These are phyloP conservation scores for Globomyces sp. DNA, from an alignment of 371 early-diverging fungal genomes.

Conservation along the genomic window DNA sequence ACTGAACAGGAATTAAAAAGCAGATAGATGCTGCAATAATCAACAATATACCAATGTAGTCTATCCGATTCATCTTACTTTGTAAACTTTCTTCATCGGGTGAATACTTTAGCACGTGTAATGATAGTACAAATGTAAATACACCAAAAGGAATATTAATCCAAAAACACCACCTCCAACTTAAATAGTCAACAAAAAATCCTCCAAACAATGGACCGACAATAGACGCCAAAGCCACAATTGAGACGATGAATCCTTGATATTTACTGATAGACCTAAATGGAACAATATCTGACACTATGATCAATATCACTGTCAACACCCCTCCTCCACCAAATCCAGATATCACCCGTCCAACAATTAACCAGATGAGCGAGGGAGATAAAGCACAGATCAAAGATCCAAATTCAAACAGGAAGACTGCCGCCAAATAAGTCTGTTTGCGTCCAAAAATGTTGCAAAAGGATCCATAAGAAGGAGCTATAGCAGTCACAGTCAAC, in stretches of 20 bases:
- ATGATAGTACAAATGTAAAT: constrained; percentile 48
- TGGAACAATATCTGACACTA: constrained; percentile 42
- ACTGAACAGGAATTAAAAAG: constrained; percentile 39
- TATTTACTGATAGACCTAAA: constrained; percentile 43
- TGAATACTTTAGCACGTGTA: constrained; percentile 45
- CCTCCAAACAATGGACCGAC: constrained; percentile 44
- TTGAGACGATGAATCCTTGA: constrained; percentile 35
- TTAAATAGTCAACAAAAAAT: constrained; percentile 33
- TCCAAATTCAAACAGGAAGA: constrained; percentile 60
- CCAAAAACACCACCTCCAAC: constrained; percentile 47
- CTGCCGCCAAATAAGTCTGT: constrained; percentile 54
- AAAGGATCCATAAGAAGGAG: constrained; percentile 57
- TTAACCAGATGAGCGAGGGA: constrained; percentile 60
- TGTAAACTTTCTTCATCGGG: constrained; percentile 5
- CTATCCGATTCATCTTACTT: constrained; percentile 64
- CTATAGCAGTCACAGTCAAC: constrained; percentile 36
- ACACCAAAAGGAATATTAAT: constrained; percentile 62
- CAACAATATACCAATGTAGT: constrained; percentile 49
- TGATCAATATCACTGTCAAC: constrained; percentile 56
- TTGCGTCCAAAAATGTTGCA: constrained; percentile 77
- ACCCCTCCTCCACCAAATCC: constrained; percentile 71
- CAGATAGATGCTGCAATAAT: constrained; percentile 20
- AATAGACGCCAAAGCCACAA: constrained; percentile 36
- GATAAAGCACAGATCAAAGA: constrained; percentile 65
- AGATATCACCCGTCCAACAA: constrained; percentile 64